phyloP scores from a whole-genome alignment of 2,329 filamentous ascomycete species.

The Penicillium aurantiogriseum region DNA sequence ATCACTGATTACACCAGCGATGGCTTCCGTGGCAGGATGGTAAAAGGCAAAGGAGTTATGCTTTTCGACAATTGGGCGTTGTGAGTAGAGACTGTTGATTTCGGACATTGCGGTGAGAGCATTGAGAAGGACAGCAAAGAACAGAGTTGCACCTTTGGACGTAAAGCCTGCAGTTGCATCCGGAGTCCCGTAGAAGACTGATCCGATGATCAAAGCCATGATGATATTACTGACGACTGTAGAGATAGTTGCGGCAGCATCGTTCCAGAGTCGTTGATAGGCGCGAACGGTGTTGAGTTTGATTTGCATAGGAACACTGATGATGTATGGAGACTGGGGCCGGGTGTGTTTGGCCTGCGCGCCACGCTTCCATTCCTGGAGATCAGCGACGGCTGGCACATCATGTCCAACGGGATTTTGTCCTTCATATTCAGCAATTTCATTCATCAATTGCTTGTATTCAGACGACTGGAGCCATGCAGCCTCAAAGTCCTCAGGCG shows the following conservation, averaged over 20 bases:
- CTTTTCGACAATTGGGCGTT: constrained; percentile 30
- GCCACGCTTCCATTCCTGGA: constrained; percentile 36
- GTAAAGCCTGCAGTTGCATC: constrained; percentile 67
- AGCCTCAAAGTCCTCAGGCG: constrained; percentile 65
- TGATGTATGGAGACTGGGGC: constrained; percentile 72
- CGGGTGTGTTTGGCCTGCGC: constrained; percentile 49
- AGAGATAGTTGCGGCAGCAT: constrained; percentile 68
- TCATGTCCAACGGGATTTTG: constrained; percentile 38
- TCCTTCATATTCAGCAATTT: constrained; percentile 42
- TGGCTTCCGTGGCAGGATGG: constrained; percentile 24
- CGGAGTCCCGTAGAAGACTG: constrained; percentile 74
- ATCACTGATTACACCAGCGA: constrained; percentile 23
- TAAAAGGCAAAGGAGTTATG: constrained; percentile 33
- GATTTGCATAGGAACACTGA: constrained; percentile 71
- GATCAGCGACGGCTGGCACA: constrained; percentile 23
- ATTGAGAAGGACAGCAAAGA: constrained; percentile 84
- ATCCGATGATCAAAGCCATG: constrained; percentile 73
- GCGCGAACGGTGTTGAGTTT: constrained; percentile 76
- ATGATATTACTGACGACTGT: constrained; percentile 63
- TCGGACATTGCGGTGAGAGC: constrained; percentile 59
- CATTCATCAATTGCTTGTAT: constrained; percentile 38
- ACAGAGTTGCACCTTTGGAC: constrained; percentile 71
- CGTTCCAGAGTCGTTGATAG: constrained; percentile 70
- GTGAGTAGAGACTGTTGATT: constrained; percentile 43
- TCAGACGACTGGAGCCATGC: constrained; percentile 55